These are phyloP conservation scores for Globisporangium cederbergense DNA, from an alignment of 352 stramenopile genomes.

Conservation along the genomic window DNA sequence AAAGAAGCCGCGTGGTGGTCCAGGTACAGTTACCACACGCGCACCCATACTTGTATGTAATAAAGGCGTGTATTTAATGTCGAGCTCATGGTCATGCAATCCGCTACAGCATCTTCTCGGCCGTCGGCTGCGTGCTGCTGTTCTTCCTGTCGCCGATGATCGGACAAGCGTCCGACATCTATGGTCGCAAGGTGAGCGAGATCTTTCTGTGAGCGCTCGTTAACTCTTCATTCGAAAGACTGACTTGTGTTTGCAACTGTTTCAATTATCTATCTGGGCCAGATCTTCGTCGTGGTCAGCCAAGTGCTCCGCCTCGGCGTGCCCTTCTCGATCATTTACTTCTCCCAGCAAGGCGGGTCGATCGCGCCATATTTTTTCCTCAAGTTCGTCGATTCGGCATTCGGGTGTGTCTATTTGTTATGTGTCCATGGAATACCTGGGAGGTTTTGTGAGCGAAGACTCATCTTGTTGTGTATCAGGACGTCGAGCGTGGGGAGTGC, in stretches of 20 bases:
- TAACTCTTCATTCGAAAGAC: background rate
- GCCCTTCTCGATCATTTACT: constrained; percentile 72
- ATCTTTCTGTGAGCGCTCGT: background rate
- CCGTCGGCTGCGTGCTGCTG: constrained; percentile 49
- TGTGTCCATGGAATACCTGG: background rate
- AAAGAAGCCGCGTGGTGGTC: constrained; percentile 67
- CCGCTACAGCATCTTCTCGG: constrained; percentile 50
- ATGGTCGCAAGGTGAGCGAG: constrained; percentile 64
- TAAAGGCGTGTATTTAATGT: background rate
- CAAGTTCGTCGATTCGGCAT: constrained; percentile 47
- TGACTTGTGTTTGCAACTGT: background rate
- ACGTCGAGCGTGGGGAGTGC: constrained; percentile 55
- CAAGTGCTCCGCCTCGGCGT: constrained; percentile 55
- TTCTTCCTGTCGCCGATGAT: constrained; percentile 72
- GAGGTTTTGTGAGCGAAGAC: background rate
- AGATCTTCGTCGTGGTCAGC: constrained; percentile 71
- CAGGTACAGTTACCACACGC: constrained; percentile 28
- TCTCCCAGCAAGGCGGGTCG: constrained; percentile 45
- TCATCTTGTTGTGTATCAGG: constrained; percentile 17
- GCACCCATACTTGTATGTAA: too few species aligned
- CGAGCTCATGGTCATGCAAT: background rate
- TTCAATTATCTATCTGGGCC: background rate
- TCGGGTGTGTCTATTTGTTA: constrained; percentile 30
- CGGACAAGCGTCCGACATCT: constrained; percentile 67
- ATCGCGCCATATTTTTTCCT: constrained; percentile 65